Evolutionary conservation across 73 alveolate species (phyloP), one percentile per base, ranked within the genome.

Genomic region (Paramecium primaurelia): DNA sequence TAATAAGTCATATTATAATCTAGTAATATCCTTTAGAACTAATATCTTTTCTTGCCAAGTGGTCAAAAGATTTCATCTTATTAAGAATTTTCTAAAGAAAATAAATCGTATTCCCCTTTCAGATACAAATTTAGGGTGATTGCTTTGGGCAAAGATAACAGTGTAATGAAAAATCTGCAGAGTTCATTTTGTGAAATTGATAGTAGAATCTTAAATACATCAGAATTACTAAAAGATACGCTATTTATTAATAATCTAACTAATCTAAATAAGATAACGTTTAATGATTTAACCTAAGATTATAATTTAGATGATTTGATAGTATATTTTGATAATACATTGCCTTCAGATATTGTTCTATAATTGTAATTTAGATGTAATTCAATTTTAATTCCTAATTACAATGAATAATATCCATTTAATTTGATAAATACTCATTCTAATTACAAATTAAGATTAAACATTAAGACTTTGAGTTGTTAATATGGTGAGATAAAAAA

Each of bases 261-360:
- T 37, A 37, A n/a, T 37, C n/a, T 32, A 11, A 32, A 34, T 34
- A 36, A 18, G 11, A 32, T 75, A 9, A 40, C 0, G 14, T 75
- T 75, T 75, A 75, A 75, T 75, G 32, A 26, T 20, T 32, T 3
- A 0, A 37, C 64, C 37, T 5, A 75, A 75, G 88, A 75, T 75
- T 75, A 75, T 37, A 75, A 75, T 75, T 75, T 75, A 36, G 88
- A 75, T 75, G 49, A 40, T 6, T 36, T 75, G 34, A 75, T 75
- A 14, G 12, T 75, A 0, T n/a, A 75, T 14, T 75, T 75, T 75
- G 88, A 75, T n/a, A 37, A 37, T 37, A 20, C 18, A 5, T 37
- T 75, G 5, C 37, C 42, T 11, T 2, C 42, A 3, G 64, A 75
- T 0, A 32, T 34, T 10, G 58, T 75, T 14, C 37, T 75, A 75